Conservation (phyloP, 1,139 yeast genomes). For the Saccharomyces hybrid region DNA sequence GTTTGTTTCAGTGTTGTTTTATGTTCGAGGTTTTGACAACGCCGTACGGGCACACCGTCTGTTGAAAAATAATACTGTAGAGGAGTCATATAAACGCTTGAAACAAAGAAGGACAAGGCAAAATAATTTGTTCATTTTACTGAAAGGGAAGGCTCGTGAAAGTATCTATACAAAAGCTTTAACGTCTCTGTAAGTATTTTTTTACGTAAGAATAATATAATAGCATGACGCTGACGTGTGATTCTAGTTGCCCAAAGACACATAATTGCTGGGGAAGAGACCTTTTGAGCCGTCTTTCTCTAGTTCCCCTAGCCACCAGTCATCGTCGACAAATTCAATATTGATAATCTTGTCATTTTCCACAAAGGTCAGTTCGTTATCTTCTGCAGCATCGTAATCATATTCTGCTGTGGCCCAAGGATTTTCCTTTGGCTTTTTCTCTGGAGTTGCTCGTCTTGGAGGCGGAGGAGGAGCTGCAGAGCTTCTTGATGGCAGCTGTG, state of each 20-base stretch:
- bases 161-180: neutral
- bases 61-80: neutral
- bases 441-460: slow-evolving; percentile 27
- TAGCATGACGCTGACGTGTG: neutral
- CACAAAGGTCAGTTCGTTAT: slow-evolving; percentile 73
- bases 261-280: slow-evolving; percentile 88
- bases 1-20: neutral
- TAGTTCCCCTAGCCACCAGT: slow-evolving; percentile 92
- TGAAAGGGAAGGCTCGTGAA: neutral
- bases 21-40: neutral
- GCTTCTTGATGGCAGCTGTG: slow-evolving; percentile 13
- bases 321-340: slow-evolving; percentile 85
- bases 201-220: neutral
- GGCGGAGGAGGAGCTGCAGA: slow-evolving; percentile 29
- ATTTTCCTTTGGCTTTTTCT: slow-evolving; percentile 31
- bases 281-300: slow-evolving; percentile 60
- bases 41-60: neutral
- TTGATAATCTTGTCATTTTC: slow-evolving; percentile 79
- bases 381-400: slow-evolving; percentile 85
- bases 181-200: neutral
- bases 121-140: neutral
- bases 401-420: slow-evolving; percentile 71
- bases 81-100: neutral
- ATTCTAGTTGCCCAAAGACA: slow-evolving; percentile 37
- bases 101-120: neutral